Base-by-base conservation (phyloP, 2,329 filamentous ascomycete species). In the Fusarium decemcellulare region DNA sequence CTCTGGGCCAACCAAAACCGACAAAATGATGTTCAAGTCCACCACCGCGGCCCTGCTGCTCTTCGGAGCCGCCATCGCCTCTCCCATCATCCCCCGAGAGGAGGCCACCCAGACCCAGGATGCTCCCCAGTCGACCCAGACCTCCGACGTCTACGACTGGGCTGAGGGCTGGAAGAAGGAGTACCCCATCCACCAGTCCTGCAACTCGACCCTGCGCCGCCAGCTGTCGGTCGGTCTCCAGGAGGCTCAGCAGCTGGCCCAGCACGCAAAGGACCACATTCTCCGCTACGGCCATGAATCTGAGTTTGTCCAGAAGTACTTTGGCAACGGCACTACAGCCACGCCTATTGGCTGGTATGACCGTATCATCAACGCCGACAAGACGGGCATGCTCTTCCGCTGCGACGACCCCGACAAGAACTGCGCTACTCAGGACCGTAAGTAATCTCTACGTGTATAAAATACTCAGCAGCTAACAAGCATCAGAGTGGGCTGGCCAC, bases 371-470 rank as follows among this genome's bases (percentile, higher is more conserved):
- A 83, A 83, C 44, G 88, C 84, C 2, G 85, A 92, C 77, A 88
- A 87, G 73, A 80, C 80, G 0, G 83, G 81, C 29, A 82, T 90
- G 47, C 74, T 89, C 16, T 92, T 92, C 82, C 87, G 90, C 18
- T 92, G 91, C 71, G 91, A 93, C 64, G 88, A 93, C 68, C 85
- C 88, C 0, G 91, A 93, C 70, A 80, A 83, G 18, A 92, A 92
- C 80, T 93, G 91, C 72, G 79, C 68, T 7, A 84, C 75, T 11
- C 85, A 83, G 73, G 81, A 85, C 29, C 75, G 81, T 82, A 71
- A 56, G 79, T 75, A 5, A 0, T 18, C 16, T 9, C n/a, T 36
- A 10, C 47, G 27, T 18, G 5, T 23, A 9, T 39, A 10, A 12
- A 8, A 0, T 14, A 8, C 6, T 4, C 2, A 8, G 0, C 32